These are phyloP conservation scores for Globisporangium alternatum DNA, from an alignment of 352 stramenopile genomes.

Conservation along the genomic window DNA sequence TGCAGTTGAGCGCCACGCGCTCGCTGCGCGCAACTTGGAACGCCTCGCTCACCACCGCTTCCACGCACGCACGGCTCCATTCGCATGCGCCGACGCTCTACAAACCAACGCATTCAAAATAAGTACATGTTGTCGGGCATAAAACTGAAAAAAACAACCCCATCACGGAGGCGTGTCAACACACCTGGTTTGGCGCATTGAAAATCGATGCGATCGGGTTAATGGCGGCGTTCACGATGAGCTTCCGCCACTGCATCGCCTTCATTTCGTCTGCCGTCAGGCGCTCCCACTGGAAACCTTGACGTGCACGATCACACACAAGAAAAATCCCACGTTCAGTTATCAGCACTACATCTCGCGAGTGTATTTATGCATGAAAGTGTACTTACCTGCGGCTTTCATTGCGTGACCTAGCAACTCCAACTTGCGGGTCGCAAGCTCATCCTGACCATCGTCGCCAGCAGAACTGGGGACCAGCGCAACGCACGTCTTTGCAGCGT, in stretches of 20 bases:
- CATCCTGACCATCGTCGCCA: neutral
- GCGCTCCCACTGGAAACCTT: constrained; percentile 44
- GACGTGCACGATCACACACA: neutral
- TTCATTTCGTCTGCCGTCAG: constrained; percentile 47
- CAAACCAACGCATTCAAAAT: neutral
- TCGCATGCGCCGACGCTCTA: constrained; percentile 43
- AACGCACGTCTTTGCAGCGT: constrained; percentile 45
- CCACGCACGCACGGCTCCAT: constrained; percentile 40
- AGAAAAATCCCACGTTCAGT: neutral
- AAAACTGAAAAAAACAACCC: no score
- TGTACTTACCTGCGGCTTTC: constrained; percentile 32
- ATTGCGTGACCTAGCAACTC: constrained; percentile 33
- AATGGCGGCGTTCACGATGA: constrained; percentile 81
- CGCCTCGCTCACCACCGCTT: constrained; percentile 58
- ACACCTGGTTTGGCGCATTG: constrained; percentile 48
- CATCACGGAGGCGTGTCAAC: neutral
- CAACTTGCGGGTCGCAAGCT: constrained; percentile 20
- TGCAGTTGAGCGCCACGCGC: constrained; percentile 38
- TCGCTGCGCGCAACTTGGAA: constrained; percentile 44
- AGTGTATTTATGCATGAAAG: neutral
- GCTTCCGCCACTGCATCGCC: constrained; percentile 68
- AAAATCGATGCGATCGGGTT: constrained; percentile 70
- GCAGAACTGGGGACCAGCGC: constrained; percentile 28
- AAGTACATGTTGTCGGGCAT: neutral
- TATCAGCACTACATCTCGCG: neutral